Conservation (phyloP, 2,329 filamentous ascomycete genomes). For the Nemania serpens region DNA sequence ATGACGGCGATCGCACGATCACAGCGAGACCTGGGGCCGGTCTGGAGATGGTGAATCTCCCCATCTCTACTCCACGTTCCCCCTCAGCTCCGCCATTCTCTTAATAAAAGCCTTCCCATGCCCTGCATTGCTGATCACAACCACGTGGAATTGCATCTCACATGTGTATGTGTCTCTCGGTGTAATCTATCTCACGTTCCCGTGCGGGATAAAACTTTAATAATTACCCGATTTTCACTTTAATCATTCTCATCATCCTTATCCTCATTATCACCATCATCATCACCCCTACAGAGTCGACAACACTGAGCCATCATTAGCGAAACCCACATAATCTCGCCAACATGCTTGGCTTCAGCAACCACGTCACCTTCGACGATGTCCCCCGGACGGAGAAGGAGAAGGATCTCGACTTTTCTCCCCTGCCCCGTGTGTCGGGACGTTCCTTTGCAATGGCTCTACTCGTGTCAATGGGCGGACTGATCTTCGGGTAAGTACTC, state of each 20-base stretch:
- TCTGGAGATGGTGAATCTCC: not conserved
- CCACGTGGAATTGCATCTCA: slow-evolving; percentile 21
- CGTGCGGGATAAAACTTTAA: not conserved
- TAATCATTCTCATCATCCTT: not conserved
- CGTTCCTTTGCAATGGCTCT: slow-evolving; percentile 27
- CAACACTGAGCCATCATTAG: not conserved
- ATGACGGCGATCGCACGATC: slow-evolving; percentile 12
- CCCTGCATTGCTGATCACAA: slow-evolving; percentile 10
- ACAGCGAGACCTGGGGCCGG: not conserved
- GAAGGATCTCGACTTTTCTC: slow-evolving; percentile 51
- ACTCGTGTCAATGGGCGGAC: slow-evolving; percentile 29
- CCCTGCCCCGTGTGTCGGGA: slow-evolving; percentile 31
- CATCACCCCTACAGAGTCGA: not conserved
- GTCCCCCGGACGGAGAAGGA: slow-evolving; percentile 47
- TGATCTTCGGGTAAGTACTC: slow-evolving; percentile 28
- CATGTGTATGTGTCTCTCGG: not conserved
- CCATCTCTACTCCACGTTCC: not conserved
- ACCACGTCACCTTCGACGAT: slow-evolving; percentile 48
- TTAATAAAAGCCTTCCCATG: slow-evolving; percentile 10
- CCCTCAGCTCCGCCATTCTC: not conserved
- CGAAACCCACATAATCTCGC: not conserved
- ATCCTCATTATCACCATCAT: not conserved
- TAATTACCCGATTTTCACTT: not conserved
- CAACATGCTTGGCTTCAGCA: slow-evolving; percentile 33
- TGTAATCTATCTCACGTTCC: not conserved